A percentile compares a stretch with the other conserved stretches of the same genome.
These are phyloP conservation scores for Pyrus bretschneideri DNA, from an alignment of 306 rosid species.

Conservation along the genomic window DNA sequence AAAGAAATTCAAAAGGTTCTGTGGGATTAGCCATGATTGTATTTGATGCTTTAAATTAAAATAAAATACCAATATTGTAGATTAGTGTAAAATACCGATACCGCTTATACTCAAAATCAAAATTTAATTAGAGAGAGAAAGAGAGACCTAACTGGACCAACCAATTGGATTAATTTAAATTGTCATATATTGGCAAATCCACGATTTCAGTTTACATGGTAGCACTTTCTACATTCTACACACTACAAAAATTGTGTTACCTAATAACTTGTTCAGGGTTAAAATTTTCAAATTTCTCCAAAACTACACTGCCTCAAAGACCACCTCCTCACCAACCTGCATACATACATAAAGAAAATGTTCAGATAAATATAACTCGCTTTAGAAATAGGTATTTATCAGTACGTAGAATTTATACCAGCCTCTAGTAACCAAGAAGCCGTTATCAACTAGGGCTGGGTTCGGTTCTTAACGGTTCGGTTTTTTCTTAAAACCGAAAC, in stretches of 20 bases:
- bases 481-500: too few relatives aligned
- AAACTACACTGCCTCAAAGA: not conserved
- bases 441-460: not conserved
- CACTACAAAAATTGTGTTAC: conserved; percentile 14
- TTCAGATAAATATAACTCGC: not conserved
- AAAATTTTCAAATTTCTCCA: not conserved
- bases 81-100: too few relatives aligned
- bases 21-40: not conserved
- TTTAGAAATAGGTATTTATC: not conserved
- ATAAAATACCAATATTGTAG: too few relatives aligned
- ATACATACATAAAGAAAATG: not conserved
- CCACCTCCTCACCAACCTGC: conserved; percentile 2
- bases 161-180: not conserved
- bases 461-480: too few relatives aligned
- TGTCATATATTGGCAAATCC: not conserved
- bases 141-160: not conserved
- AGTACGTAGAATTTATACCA: not conserved
- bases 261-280: not conserved
- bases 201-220: conserved; percentile 9
- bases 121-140: not conserved
- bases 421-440: not conserved
- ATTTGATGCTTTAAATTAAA: too few relatives aligned
- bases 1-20: not conserved
- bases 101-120: not conserved
- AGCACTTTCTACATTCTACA: conserved; percentile 8